Conservation (phyloP, 2,329 filamentous ascomycete species). For the Hypoxylon sp. region DNA sequence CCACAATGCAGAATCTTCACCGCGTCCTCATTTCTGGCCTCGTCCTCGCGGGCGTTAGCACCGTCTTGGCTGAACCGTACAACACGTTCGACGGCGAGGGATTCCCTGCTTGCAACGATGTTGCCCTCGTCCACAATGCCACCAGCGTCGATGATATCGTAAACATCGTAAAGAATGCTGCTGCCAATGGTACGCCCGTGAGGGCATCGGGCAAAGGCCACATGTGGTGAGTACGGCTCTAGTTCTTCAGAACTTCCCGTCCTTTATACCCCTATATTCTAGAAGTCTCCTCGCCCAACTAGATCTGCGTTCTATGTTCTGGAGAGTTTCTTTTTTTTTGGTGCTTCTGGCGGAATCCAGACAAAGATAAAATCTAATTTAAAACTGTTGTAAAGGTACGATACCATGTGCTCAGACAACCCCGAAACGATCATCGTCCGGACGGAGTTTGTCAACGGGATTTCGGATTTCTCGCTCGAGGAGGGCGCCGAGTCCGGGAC, state of each 20-base stretch:
- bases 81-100: conserved; percentile 67
- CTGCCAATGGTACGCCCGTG: conserved; percentile 58
- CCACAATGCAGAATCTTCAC: conserved; percentile 44
- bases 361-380: conserved; percentile 19
- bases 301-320: neutral
- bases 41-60: conserved; percentile 26
- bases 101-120: conserved; percentile 64
- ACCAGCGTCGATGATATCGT: conserved; percentile 62
- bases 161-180: conserved; percentile 59
- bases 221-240: conserved; percentile 55
- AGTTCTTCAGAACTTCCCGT: neutral
- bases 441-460: conserved; percentile 61
- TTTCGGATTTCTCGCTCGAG: conserved; percentile 61
- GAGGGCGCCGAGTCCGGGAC: conserved; percentile 58
- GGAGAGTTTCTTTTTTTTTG: neutral
- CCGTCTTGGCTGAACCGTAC: conserved; percentile 55
- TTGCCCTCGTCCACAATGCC: conserved; percentile 62
- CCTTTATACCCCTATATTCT: conserved; percentile 5
- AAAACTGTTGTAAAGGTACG: conserved; percentile 58
- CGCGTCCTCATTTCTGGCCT: conserved; percentile 31
- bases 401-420: conserved; percentile 68
- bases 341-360: neutral
- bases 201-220: conserved; percentile 66
- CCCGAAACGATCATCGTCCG: conserved; percentile 63
- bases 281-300: neutral